Percentiles rank a stretch among this genome's conserved stretches.
Evolutionary conservation across 148 eudicot species (phyloP).

Genomic region (Camellia sinensis): DNA sequence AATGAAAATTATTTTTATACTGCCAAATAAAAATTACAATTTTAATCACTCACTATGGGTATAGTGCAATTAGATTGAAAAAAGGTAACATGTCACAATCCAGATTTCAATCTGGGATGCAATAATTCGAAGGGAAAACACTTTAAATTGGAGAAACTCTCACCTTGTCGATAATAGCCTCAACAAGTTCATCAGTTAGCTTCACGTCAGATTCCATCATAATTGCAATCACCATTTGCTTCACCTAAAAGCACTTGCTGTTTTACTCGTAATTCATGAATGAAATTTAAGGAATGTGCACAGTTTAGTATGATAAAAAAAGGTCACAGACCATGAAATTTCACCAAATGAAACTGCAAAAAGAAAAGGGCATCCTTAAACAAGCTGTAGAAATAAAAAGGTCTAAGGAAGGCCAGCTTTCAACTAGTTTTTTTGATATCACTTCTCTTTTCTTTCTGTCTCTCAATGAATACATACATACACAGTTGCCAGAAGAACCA

Average conservation of each 20-base stretch:
- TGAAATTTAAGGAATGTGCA: background rate
- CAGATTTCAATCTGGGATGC: no score
- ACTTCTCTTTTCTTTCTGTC: background rate
- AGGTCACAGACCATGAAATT: background rate
- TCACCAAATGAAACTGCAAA: background rate
- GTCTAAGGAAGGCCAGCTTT: background rate
- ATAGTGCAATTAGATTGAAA: no score
- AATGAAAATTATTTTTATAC: no score
- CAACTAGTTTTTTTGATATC: background rate
- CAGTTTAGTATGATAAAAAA: background rate
- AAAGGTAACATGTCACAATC: no score
- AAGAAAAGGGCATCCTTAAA: background rate
- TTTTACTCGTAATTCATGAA: conserved; percentile 1
- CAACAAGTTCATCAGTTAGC: conserved; percentile 75
- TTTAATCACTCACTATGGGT: no score
- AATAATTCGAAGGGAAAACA: background rate
- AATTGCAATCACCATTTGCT: conserved; percentile 90
- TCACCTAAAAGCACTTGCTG: conserved; percentile 51
- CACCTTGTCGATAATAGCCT: conserved; percentile 79
- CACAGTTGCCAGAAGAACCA: no score
- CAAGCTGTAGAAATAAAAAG: background rate
- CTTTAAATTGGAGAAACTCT: background rate
- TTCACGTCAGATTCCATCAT: conserved; percentile 67
- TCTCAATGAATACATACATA: background rate
- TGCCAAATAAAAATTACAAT: no score